Evolutionary conservation across 768 basidiomycete species (phyloP).

Genomic region (Hypholoma sublateritium): DNA sequence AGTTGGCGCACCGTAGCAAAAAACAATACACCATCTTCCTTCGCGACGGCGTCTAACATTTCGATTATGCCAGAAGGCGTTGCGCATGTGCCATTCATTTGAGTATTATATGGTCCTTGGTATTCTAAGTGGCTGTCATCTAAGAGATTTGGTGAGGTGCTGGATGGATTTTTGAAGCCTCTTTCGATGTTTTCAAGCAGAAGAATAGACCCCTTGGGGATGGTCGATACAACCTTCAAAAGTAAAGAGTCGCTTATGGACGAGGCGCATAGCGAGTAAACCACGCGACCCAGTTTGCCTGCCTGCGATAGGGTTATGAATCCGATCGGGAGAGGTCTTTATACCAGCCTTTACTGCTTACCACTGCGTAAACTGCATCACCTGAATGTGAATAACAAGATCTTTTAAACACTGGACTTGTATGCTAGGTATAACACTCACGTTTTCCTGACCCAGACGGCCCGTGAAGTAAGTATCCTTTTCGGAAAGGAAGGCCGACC

Average conservation of each 20-base stretch:
- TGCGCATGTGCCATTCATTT: background rate
- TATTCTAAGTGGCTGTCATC: too few relatives aligned
- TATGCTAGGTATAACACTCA: background rate
- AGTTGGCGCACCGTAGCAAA: background rate
- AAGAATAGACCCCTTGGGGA: conserved; percentile 4
- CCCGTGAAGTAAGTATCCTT: background rate
- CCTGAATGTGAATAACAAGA: background rate
- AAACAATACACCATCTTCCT: background rate
- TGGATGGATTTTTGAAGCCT: background rate
- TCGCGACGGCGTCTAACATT: background rate
- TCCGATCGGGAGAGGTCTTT: too few relatives aligned
- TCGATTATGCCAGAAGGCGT: background rate
- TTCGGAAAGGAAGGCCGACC: background rate
- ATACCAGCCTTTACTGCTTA: background rate
- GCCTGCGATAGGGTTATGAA: background rate
- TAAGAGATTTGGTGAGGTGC: background rate
- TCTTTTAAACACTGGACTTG: background rate
- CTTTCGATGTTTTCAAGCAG: background rate
- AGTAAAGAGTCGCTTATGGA: background rate
- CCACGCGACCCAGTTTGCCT: background rate
- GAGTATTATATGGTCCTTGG: background rate
- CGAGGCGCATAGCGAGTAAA: conserved; percentile 1
- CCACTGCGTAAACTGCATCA: background rate
- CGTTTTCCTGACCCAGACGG: background rate
- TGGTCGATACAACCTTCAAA: background rate